phyloP scores from a whole-genome alignment of 2,329 filamentous ascomycete genomes.

The Fusarium haematococcum region DNA sequence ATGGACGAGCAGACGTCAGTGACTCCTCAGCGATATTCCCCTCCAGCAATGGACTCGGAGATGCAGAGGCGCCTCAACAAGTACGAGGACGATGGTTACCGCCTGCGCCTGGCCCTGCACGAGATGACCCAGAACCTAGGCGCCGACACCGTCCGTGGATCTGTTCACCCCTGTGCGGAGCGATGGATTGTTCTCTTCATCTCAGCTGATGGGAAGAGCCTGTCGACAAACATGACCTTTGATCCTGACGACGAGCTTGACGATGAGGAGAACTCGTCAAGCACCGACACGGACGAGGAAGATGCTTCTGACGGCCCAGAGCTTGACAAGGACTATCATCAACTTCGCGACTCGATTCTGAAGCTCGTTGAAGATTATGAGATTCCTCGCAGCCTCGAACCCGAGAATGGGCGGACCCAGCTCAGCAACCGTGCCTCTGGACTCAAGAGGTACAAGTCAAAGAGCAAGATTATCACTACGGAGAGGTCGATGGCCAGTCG shows the following conservation, averaged over 20 bases:
- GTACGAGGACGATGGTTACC: constrained; percentile 74
- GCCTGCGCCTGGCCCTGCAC: constrained; percentile 74
- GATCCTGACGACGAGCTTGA: constrained; percentile 74
- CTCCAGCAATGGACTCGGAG: constrained; percentile 60
- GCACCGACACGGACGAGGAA: constrained; percentile 70
- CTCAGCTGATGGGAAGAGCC: constrained; percentile 75
- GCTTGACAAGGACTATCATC: constrained; percentile 83
- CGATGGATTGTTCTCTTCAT: constrained; percentile 87
- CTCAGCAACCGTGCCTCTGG: constrained; percentile 78
- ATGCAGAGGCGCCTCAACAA: constrained; percentile 59
- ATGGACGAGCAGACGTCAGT: constrained; percentile 66
- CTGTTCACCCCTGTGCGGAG: constrained; percentile 83
- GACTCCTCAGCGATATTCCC: constrained; percentile 67
- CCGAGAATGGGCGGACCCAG: constrained; percentile 68
- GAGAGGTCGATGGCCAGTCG: constrained; percentile 66
- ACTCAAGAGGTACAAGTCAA: constrained; percentile 69
- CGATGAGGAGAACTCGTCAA: constrained; percentile 73
- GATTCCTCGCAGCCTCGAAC: constrained; percentile 75
- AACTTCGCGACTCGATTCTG: constrained; percentile 82
- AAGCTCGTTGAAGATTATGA: constrained; percentile 87
- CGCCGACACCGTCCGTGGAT: constrained; percentile 71
- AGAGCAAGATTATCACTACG: constrained; percentile 67
- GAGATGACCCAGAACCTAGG: constrained; percentile 78
- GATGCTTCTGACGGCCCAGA: constrained; percentile 71
- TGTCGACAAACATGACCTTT: constrained; percentile 80